Evolutionary conservation across 2,329 filamentous ascomycete species (phyloP).

Genomic region (Cladosporium cucumerinum): DNA sequence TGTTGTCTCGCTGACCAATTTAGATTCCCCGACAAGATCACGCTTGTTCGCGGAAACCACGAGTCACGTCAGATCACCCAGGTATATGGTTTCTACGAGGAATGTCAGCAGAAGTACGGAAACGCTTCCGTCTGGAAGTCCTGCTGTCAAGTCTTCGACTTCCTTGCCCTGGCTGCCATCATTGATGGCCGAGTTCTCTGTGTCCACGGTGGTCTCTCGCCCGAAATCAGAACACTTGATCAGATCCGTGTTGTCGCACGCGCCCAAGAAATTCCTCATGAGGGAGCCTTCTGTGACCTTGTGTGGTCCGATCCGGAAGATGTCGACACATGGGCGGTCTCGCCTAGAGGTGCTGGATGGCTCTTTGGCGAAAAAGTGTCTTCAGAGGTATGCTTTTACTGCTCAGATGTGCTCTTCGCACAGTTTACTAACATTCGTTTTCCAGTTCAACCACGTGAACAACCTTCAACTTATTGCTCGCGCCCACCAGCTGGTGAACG

Average conservation of each 20-base stretch:
- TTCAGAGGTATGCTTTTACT: conserved; percentile 50
- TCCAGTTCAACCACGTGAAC: conserved; percentile 70
- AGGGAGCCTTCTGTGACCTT: conserved; percentile 72
- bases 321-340: conserved; percentile 66
- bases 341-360: conserved; percentile 64
- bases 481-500: conserved; percentile 72
- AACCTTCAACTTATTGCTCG: conserved; percentile 67
- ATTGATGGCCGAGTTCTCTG: conserved; percentile 73
- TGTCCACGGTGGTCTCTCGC: conserved; percentile 68
- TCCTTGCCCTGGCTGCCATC: conserved; percentile 68
- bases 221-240: conserved; percentile 70
- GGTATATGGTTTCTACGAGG: conserved; percentile 76
- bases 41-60: conserved; percentile 70
- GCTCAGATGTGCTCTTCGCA: neutral
- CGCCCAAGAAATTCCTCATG: conserved; percentile 73
- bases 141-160: conserved; percentile 75
- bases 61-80: conserved; percentile 75
- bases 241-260: conserved; percentile 71
- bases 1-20: neutral
- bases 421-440: conserved; percentile 8
- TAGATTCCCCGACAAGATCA: conserved; percentile 69
- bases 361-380: conserved; percentile 69
- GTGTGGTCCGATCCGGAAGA: conserved; percentile 73
- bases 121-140: conserved; percentile 77
- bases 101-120: conserved; percentile 73